A percentile compares a stretch with the other conserved stretches of the same genome.
phyloP scores from a whole-genome alignment of 176 grass and related monocot genomes.

The Coix lacrymajobi region DNA sequence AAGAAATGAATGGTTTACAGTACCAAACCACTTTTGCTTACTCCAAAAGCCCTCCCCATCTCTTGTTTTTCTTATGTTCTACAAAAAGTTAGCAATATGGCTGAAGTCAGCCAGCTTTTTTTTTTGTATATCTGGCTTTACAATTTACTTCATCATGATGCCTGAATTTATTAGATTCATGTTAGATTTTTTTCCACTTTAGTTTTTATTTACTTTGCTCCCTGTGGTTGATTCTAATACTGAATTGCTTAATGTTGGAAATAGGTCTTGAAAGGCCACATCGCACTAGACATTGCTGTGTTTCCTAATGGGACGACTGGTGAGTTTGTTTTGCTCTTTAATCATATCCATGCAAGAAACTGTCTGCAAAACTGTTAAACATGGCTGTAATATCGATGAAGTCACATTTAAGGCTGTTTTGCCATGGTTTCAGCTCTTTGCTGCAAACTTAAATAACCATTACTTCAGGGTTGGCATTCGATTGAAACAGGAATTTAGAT shows the following conservation, averaged over 20 bases:
- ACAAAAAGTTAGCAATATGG: not conserved
- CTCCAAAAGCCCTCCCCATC: not conserved
- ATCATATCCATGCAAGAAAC: not conserved
- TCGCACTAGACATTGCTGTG: conserved; percentile 57
- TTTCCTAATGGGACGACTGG: conserved; percentile 97
- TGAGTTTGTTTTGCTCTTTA: conserved; percentile 5
- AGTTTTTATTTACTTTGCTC: not conserved
- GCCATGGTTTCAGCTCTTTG: not conserved
- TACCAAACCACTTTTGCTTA: not conserved
- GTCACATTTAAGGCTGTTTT: not conserved
- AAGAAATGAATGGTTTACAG: not conserved
- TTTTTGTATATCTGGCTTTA: not conserved
- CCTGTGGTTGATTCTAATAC: not conserved
- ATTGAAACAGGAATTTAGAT: not conserved
- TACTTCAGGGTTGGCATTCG: not conserved
- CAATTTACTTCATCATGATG: not conserved
- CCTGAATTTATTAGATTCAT: conserved; percentile 2
- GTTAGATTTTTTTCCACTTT: not conserved
- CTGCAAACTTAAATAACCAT: not conserved
- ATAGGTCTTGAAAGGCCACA: conserved; percentile 88
- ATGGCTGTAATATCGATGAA: not conserved
- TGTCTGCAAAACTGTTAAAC: conserved; percentile 4
- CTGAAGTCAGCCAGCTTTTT: not conserved
- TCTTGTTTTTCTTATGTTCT: not conserved
- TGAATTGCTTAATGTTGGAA: conserved; percentile 8